Evolutionary conservation across 2,329 filamentous ascomycete genomes (phyloP).

Genomic region (Magnaporthales sp.): DNA sequence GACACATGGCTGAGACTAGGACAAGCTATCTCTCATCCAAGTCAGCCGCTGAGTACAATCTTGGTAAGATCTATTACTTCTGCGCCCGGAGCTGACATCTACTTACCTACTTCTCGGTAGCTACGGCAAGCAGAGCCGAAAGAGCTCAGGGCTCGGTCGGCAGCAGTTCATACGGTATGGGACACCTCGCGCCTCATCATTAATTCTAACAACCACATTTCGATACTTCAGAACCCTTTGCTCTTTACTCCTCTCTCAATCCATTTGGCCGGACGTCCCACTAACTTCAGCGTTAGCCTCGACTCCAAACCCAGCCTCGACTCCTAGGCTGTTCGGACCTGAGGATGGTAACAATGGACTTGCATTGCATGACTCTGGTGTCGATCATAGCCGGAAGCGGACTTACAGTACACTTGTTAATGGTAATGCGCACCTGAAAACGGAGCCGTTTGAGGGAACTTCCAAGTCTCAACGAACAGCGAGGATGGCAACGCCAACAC

Average conservation of each 20-base stretch:
- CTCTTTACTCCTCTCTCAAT: neutral
- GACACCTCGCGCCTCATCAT: neutral
- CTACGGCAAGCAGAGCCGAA: neutral
- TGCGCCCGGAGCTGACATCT: neutral
- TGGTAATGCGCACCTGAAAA: neutral
- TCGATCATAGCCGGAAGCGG: slow-evolving; percentile 15
- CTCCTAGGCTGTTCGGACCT: neutral
- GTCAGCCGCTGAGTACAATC: neutral
- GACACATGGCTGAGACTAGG: neutral
- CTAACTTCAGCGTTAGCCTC: neutral
- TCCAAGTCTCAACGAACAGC: neutral
- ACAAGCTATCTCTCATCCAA: neutral
- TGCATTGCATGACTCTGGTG: neutral
- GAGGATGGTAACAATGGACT: neutral
- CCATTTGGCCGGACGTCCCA: neutral
- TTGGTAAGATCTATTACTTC: neutral
- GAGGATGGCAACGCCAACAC: neutral
- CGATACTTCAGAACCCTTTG: neutral
- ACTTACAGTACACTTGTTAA: slow-evolving; percentile 16
- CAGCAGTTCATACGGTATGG: neutral
- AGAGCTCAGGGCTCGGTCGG: too few relatives aligned
- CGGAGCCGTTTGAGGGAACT: neutral
- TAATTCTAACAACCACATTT: neutral
- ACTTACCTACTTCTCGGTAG: neutral
- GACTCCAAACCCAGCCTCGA: neutral